These are phyloP conservation scores for Kalmanozyma brasiliensis DNA, from an alignment of 1,284 basidiomycete species.

Conservation along the genomic window DNA sequence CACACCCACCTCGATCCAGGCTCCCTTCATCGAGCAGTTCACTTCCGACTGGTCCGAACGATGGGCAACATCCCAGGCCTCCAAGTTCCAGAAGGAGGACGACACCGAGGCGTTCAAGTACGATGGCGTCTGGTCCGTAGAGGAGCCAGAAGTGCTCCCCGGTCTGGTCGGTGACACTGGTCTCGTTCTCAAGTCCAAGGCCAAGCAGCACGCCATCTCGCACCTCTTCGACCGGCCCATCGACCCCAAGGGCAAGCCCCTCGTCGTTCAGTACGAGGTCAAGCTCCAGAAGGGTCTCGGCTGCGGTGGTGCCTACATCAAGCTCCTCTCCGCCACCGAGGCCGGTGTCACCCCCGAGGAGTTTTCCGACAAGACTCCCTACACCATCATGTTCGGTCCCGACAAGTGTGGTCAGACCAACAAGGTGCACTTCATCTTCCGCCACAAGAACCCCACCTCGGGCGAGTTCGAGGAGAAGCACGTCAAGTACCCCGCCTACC, in stretches of 20 bases:
- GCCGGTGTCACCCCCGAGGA: constrained; percentile 63
- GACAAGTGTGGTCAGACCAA: constrained; percentile 67
- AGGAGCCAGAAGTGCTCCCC: constrained; percentile 81
- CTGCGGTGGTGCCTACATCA: constrained; percentile 99
- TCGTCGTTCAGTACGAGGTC: constrained; percentile 94
- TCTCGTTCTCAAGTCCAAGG: constrained; percentile 76
- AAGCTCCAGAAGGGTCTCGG: constrained; percentile 99
- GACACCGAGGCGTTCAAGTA: constrained; percentile 78
- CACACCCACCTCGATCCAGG: constrained; percentile 83
- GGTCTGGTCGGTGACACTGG: constrained; percentile 69
- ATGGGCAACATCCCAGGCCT: constrained; percentile 96
- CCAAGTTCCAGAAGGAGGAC: constrained; percentile 75
- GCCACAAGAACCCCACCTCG: constrained; percentile 65
- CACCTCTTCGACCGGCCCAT: constrained; percentile 83
- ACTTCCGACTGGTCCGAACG: constrained; percentile 86
- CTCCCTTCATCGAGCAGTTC: constrained; percentile 98
- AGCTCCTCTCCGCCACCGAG: constrained; percentile 77
- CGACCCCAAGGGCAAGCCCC: constrained; percentile 84
- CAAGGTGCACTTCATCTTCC: constrained; percentile 68
- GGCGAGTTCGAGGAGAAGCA: constrained; percentile 93
- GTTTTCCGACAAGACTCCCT: constrained; percentile 67
- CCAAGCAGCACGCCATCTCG: constrained; percentile 96
- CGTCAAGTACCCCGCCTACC: constrained; percentile 81
- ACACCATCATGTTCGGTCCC: constrained; percentile 68
- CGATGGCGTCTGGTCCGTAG: constrained; percentile 96